Evolutionary conservation across 192 early-diverging fungal species (phyloP), one percentile per base, ranked within the genome.

Genomic region (Backusella tuberculispora): DNA sequence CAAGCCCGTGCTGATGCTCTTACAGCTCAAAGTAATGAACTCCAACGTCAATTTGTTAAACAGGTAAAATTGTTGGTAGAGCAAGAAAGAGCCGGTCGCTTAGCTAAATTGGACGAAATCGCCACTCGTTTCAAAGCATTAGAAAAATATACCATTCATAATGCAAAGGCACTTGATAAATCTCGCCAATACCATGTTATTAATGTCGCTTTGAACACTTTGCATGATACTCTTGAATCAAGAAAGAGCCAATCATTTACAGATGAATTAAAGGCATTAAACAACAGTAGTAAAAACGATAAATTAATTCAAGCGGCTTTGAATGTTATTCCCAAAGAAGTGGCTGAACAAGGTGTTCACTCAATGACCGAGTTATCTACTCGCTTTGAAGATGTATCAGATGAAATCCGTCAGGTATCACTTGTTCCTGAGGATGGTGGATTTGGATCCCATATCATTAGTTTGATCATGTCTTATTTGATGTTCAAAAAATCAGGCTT

Each of bases 351-450:
- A 40, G 93, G 92, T 67, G 81, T 93, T 2, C 83, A 85, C 71
- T 92, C 89, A 69, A 84, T 88, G 70, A 78, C 84, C 7, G 92
- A 89, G 79, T 80, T 96, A 10, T 77, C 88, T 60, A 81, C 85
- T 42, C 87, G 93, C 45, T 99, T 97, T 73, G 82, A 92, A 26
- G 69, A 74, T 41, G 87, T 97, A 37, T 83, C 88, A 48, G 82
- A 83, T 47, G 88, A 90, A 76, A 88, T 97, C 43, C 90, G 93
- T 48, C 81, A 88, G 56, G 92, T 91, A 24, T 90, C 95, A 72
- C 85, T 97, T 72, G 93, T 98, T 46, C 95, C 96, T 40, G 89
- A 94, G 74, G 85, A 96, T 74, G 96, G 94, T 40, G 95, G 94
- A 43, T 88, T 95, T 66, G 83, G 96, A 19, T 90, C 95, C 56